Base-by-base conservation (phyloP, 2,329 filamentous ascomycete species). In the Arthrobotrys pseudoclavata region DNA sequence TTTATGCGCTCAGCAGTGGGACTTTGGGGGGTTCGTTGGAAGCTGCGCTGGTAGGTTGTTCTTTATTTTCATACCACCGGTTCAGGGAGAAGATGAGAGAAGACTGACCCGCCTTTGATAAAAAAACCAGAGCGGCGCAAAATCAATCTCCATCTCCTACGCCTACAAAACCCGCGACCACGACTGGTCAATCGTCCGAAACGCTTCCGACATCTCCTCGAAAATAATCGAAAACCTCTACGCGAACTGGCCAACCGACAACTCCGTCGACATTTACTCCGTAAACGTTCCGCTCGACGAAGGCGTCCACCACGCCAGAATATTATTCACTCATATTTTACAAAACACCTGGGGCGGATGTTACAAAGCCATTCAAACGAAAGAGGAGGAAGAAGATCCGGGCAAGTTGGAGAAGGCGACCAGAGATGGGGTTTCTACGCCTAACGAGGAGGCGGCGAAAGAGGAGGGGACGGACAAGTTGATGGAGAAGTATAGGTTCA, bases 281-380 rank as follows among this genome's bases (percentile, higher is more conserved):
- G 90, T 98, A 80, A 98, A 98, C 82, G 91, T 98, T 7, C 95
- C 96, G 20, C 86, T 98, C 10, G 87, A 96, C 13, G 90, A 92
- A 76, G 91, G 90, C 5, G 89, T 97, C 0, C 91, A 91, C 18
- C 55, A 64, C 15, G 57, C 88, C 67, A 93, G 92, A 84, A 89
- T 94, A 3, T 82, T 96, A n/a, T 97, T 90, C 85, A 95, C 96
- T 1, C 86, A 89, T 78, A 91, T 97, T 87, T 85, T 98, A 82
- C 93, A 97, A 84, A 99, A 98, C 83, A 90, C 91, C 82, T 99
- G 96, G 96, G 87, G 88, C n/a, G 92, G 92, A 2, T 92, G 92
- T 71, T 97, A 93, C 82, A 98, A 97, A 60, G 50, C 72, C 31
- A 50, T 76, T 3, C 66, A 69, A 20, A 70, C 66, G 84, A 87